Evolutionary conservation across 352 stramenopile species (phyloP), one percentile per base, ranked within the genome.

Genomic region (Phytophthora idaei): DNA sequence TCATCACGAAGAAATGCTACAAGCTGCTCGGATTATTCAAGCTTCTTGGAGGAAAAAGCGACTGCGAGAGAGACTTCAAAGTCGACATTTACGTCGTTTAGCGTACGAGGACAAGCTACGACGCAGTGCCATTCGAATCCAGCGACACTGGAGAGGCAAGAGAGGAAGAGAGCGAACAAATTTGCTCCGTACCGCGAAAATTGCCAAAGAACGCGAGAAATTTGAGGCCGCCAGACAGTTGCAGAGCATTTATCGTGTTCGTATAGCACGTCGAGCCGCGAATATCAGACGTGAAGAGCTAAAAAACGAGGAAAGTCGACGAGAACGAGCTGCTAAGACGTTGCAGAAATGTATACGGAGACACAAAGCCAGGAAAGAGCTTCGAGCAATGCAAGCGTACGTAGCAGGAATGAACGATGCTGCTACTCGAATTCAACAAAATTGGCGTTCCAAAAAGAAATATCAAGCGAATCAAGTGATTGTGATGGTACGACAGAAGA

Each of bases 121-220:
- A 6, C 45, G 71, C 1, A 81, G 77, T 11, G 79, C 81, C 1
- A 61, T 72, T 10, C 82, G 69, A n/a, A 71, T 98, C 31, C 91
- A 98, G 69, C 74, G 89, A 12, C 57, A 82, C 4, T 97, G 89
- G 79, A 73, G 91, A 41, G 83, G 80, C 6, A 86, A 82, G 51
- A 60, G 74, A 14, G 71, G 69, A 14, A 80, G 81, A 3, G 56
- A 69, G 2, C 64, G 61, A 7, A 65, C 75, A 4, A 64, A 42
- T 7, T 47, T 77, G 9, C 48, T 80, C 15, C 74, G 61, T 25
- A 56, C 68, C 4, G 75, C 73, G 2, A 83, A 79, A n/a, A 42
- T 61, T 3, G 50, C 60, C 0, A 73, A 66, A 8, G 71, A 88
- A 8, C 52, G 44, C 0, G 70, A 84, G 36, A 58, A 85, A 28